Evolutionary conservation across 2,329 filamentous ascomycete genomes (phyloP).

Genomic region (Phyllosticta capitalensis): DNA sequence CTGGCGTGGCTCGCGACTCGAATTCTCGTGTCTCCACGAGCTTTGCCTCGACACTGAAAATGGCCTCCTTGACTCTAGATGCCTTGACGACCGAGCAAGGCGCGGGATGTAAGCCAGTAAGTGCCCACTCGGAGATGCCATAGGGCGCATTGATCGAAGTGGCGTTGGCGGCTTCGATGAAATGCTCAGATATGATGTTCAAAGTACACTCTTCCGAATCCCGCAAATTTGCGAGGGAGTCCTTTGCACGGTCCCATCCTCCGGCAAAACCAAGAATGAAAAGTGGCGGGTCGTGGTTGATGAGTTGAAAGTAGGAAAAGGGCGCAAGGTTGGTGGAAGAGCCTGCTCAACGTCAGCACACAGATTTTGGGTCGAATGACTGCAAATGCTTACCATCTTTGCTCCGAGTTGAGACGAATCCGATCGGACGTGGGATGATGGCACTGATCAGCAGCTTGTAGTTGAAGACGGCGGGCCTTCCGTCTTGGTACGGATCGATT

Average conservation of each 20-base stretch:
- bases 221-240: slow-evolving; percentile 64
- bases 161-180: slow-evolving; percentile 80
- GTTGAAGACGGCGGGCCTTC: slow-evolving; percentile 60
- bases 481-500: slow-evolving; percentile 71
- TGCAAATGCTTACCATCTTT: slow-evolving; percentile 45
- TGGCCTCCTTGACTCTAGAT: slow-evolving; percentile 68
- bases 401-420: slow-evolving; percentile 49
- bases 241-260: slow-evolving; percentile 56
- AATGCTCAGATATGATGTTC: slow-evolving; percentile 80
- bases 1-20: slow-evolving; percentile 59
- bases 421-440: slow-evolving; percentile 74
- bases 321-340: slow-evolving; percentile 66
- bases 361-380: background rate
- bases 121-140: slow-evolving; percentile 67
- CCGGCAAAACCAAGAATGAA: slow-evolving; percentile 59
- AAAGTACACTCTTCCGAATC: slow-evolving; percentile 69
- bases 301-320: slow-evolving; percentile 76
- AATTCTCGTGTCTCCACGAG: slow-evolving; percentile 67
- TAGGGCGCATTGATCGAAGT: slow-evolving; percentile 68
- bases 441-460: slow-evolving; percentile 87
- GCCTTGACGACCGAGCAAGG: slow-evolving; percentile 56
- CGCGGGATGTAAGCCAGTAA: slow-evolving; percentile 65
- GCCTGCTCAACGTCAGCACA: slow-evolving; percentile 12
- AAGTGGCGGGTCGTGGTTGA: slow-evolving; percentile 78
- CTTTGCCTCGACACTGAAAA: slow-evolving; percentile 75